phyloP scores from a whole-genome alignment of 1,284 basidiomycete species.

The Cerioporus squamosus region DNA sequence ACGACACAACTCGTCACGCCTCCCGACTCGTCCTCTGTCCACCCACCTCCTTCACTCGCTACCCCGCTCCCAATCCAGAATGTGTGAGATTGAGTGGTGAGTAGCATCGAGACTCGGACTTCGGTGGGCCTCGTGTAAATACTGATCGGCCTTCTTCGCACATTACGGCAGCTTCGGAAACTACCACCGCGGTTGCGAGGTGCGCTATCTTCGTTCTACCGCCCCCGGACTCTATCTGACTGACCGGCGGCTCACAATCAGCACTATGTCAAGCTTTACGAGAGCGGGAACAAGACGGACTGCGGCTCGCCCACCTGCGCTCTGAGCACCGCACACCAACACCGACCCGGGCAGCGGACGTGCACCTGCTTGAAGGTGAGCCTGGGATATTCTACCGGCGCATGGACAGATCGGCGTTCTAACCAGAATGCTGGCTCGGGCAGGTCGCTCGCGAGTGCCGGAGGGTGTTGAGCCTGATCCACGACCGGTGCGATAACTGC shows the following conservation, averaged over 20 bases:
- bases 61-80: conserved; percentile 5
- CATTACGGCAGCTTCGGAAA: conserved; percentile 31
- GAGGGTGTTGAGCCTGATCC: conserved; percentile 35
- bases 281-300: conserved; percentile 36
- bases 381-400: not conserved
- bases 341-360: conserved; percentile 26
- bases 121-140: conserved; percentile 1
- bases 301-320: conserved; percentile 35
- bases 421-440: not conserved
- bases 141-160: conserved; percentile 3
- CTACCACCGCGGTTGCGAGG: conserved; percentile 38
- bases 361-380: conserved; percentile 34
- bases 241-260: conserved; percentile 6
- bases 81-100: conserved; percentile 36
- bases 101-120: conserved; percentile 6
- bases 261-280: conserved; percentile 39
- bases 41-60: not conserved
- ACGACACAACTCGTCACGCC: not conserved
- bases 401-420: not conserved
- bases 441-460: conserved; percentile 34
- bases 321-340: conserved; percentile 33
- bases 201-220: conserved; percentile 10
- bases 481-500: conserved; percentile 35
- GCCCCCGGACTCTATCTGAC: not conserved
- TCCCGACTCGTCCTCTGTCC: not conserved